A percentile compares a stretch with the other conserved stretches of the same genome.
These are phyloP conservation scores for Trichoderma guizhouense DNA, from an alignment of 2,329 filamentous ascomycete species.

Conservation along the genomic window DNA sequence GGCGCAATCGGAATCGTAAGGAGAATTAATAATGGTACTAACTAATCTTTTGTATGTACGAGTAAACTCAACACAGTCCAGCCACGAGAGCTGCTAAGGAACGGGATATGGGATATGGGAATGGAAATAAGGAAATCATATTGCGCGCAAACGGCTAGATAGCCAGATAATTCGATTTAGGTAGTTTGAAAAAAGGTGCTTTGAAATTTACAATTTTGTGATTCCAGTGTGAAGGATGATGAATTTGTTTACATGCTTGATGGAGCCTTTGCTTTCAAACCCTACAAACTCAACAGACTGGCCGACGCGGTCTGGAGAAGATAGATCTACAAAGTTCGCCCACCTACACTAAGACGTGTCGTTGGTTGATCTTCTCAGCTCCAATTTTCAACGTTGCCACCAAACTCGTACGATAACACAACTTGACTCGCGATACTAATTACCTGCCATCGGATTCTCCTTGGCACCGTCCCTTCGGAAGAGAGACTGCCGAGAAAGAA, in stretches of 20 bases:
- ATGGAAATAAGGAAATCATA: not conserved
- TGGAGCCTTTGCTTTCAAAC: not conserved
- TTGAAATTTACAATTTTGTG: not conserved
- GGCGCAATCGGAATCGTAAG: conserved; percentile 20
- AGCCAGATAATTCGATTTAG: conserved; percentile 8
- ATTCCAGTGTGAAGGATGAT: not conserved
- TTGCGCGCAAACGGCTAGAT: not conserved
- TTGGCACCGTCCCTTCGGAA: not conserved
- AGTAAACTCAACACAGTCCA: not conserved
- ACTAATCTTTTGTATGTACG: not conserved
- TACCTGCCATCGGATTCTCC: not conserved
- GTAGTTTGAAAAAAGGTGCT: not conserved
- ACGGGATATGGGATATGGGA: not conserved
- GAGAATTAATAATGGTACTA: not conserved
- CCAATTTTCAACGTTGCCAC: not conserved
- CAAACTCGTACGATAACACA: conserved; percentile 4
- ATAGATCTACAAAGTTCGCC: not conserved
- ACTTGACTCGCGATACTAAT: conserved; percentile 3
- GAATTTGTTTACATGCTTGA: not conserved
- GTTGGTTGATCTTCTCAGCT: not conserved
- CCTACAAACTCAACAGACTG: not conserved
- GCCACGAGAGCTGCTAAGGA: not conserved
- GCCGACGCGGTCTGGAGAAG: not conserved
- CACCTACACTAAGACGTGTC: not conserved
- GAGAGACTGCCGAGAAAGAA: not conserved